Percentiles rank a stretch among this genome's conserved stretches.
phyloP scores from a whole-genome alignment of 2,329 filamentous ascomycete species.

The Orbilia quercus region DNA sequence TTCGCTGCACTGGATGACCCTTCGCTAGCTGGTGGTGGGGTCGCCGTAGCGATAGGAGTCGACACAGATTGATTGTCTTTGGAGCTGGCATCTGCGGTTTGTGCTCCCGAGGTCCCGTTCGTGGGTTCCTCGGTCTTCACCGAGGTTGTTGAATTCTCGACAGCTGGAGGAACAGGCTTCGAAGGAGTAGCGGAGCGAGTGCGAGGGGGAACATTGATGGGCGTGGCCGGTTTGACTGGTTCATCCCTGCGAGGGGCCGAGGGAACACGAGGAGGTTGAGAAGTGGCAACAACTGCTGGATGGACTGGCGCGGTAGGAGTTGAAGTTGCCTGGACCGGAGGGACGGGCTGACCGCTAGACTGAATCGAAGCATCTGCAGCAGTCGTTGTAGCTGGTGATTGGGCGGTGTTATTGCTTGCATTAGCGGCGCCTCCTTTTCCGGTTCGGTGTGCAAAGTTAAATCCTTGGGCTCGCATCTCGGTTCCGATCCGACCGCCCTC shows the following conservation, averaged over 20 bases:
- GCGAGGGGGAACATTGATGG: constrained; percentile 60
- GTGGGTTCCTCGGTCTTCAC: constrained; percentile 63
- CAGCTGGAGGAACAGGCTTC: constrained; percentile 63
- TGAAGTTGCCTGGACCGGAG: constrained; percentile 47
- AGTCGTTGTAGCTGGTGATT: constrained; percentile 7
- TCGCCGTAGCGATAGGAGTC: constrained; percentile 63
- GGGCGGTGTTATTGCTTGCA: constrained; percentile 5
- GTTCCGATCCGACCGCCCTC: constrained; percentile 96
- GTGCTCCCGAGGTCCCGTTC: constrained; percentile 69
- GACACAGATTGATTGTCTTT: constrained; percentile 30
- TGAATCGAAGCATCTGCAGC: constrained; percentile 32
- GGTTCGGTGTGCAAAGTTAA: constrained; percentile 97
- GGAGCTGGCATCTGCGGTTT: background rate
- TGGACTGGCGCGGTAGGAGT: constrained; percentile 16
- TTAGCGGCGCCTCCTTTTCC: constrained; percentile 71
- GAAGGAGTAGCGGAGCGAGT: constrained; percentile 58
- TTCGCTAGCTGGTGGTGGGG: constrained; percentile 72
- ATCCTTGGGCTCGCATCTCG: constrained; percentile 97
- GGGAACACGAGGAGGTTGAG: constrained; percentile 59
- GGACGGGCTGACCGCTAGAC: constrained; percentile 53
- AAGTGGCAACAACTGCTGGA: constrained; percentile 58
- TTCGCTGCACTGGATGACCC: constrained; percentile 73
- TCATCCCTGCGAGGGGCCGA: constrained; percentile 56
- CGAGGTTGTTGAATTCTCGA: constrained; percentile 72
- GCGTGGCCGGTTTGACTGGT: constrained; percentile 59